Percentiles rank a stretch among this genome's conserved stretches.
These are phyloP conservation scores for Geranium rotundifolium DNA, from an alignment of 345 rosid species.

Conservation along the genomic window DNA sequence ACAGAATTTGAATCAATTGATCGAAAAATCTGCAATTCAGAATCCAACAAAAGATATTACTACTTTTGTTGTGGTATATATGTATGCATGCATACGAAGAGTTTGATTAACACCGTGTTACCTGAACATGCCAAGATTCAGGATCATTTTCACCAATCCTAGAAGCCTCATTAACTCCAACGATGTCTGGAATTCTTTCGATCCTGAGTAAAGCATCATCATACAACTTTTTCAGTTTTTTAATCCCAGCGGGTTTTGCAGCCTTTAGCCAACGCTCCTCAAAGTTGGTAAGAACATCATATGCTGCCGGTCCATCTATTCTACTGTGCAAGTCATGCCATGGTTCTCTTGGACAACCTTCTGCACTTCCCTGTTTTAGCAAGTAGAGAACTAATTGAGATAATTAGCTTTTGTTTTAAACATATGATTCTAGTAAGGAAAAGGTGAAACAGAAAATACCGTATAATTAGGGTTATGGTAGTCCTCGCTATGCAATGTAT, in stretches of 20 bases:
- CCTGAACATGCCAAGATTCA: slow-evolving; percentile 95
- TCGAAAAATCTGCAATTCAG: slow-evolving; percentile 58
- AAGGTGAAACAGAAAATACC: slow-evolving; percentile 24
- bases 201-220: slow-evolving; percentile 81
- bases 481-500: slow-evolving; percentile 73
- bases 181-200: slow-evolving; percentile 69
- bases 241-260: slow-evolving; percentile 66
- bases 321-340: slow-evolving; percentile 94
- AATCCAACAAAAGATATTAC: slow-evolving; percentile 8
- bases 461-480: slow-evolving; percentile 85
- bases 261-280: slow-evolving; percentile 92
- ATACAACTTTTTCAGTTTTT: slow-evolving; percentile 52
- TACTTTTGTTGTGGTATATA: background rate
- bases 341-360: slow-evolving; percentile 82
- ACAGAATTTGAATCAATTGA: slow-evolving; percentile 93
- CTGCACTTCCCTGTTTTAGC: slow-evolving; percentile 39
- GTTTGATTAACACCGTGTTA: slow-evolving; percentile 12
- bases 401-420: too few relatives aligned
- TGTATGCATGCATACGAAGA: too few relatives aligned
- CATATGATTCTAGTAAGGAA: background rate
- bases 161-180: slow-evolving; percentile 53
- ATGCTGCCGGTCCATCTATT: slow-evolving; percentile 97
- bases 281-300: slow-evolving; percentile 83
- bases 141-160: slow-evolving; percentile 32
- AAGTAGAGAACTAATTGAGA: too few relatives aligned